A percentile compares a stretch with the other conserved stretches of the same genome.
Conservation (phyloP, 2,329 filamentous ascomycete genomes). For the Colletotrichum cuscutae region DNA sequence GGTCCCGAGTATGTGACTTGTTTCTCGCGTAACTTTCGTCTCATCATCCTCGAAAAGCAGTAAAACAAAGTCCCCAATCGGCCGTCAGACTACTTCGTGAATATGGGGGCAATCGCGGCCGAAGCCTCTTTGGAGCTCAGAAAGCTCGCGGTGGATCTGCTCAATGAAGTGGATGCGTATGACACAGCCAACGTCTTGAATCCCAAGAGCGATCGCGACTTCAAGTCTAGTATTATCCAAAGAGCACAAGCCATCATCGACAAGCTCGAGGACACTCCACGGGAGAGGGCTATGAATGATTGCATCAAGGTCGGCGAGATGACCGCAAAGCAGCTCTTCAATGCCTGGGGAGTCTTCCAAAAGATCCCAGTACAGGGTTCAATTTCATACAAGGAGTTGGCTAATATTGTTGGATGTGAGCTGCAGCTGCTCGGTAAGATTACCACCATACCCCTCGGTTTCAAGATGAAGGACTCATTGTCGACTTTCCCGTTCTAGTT, state of each 20-base stretch:
- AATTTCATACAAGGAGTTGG: conserved; percentile 43
- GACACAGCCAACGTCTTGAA: neutral
- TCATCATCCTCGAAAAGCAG: no score
- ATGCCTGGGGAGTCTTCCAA: conserved; percentile 46
- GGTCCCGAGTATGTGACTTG: neutral
- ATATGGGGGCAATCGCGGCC: neutral
- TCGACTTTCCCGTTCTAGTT: conserved; percentile 14
- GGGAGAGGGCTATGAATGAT: neutral
- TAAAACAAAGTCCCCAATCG: no score
- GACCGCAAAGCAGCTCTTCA: conserved; percentile 40
- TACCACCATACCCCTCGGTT: neutral
- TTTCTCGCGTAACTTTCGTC: no score
- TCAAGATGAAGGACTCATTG: conserved; percentile 14
- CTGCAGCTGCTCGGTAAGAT: conserved; percentile 39
- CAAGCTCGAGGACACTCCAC: neutral
- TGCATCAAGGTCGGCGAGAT: neutral
- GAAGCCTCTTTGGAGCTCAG: neutral
- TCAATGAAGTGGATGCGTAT: neutral
- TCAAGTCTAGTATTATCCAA: neutral
- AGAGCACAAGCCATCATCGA: neutral
- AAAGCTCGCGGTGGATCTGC: neutral
- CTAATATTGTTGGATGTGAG: conserved; percentile 41
- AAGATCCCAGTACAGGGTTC: conserved; percentile 41
- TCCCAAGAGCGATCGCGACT: neutral
- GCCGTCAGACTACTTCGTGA: neutral